Evolutionary conservation across 192 early-diverging fungal genomes (phyloP), one percentile per base, ranked within the genome.

Genomic region (Linnemannia elongata): DNA sequence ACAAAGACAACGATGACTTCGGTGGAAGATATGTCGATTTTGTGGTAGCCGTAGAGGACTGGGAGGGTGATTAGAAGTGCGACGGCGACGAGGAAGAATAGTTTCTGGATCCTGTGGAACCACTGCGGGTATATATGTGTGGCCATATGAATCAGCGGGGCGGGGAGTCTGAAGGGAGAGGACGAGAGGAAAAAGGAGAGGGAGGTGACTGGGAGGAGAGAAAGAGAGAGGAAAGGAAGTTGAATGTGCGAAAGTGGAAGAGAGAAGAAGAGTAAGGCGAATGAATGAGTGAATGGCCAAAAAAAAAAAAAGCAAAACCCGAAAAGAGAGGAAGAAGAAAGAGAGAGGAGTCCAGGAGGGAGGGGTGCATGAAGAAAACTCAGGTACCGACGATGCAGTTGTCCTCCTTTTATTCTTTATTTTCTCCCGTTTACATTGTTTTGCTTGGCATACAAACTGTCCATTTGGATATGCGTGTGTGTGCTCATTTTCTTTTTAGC

Each of bases 51-150:
- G 22, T 87, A 78, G 45, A 74, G 35, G 22, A 87, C 79, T 1
- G 84, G 84, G 7, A 87, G 41, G 41, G 72, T 27, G 44, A 87
- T 87, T 30, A 79, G 78, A 13, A 87, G 79, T 60, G 77, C 77
- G 24, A 74, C 84, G 2, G 84, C 84, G 60, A 77, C 36, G 18
- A 30, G 66, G 45, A 81, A 87, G 30, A 81, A 22, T 18, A 74
- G 12, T 63, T 81, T 87, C 57, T 87, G 84, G 20, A 77, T 76
- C 6, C 15, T 54, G 47, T 79, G 68, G 39, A 78, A 72, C 84
- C 84, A 87, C 24, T 71, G 79, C 15, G 84, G 84, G 44, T 81
- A 87, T 8, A 87, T 72, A 60, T 87, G 84, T 39, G 74, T 80
- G 20, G 84, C 72, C 84, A 86, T 86, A 15, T 18, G n/a, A 15